A percentile compares a stretch with the other conserved stretches of the same genome.
Conservation (phyloP, 345 rosid species). For the Pelargonium nanum region DNA sequence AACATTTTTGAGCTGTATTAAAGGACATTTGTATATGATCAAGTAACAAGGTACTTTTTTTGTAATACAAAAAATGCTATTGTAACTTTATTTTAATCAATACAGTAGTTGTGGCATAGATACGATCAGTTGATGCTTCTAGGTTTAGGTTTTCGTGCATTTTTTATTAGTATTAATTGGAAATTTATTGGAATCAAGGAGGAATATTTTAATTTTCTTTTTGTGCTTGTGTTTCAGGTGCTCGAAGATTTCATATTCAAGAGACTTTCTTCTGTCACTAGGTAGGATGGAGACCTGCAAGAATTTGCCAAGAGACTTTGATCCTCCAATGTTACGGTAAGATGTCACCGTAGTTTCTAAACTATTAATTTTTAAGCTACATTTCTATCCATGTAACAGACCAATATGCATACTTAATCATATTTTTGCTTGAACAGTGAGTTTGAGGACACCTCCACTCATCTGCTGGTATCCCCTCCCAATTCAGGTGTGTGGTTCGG, state of each 20-base stretch:
- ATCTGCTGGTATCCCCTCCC: background rate
- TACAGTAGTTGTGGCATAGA: too few species aligned
- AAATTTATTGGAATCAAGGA: too few species aligned
- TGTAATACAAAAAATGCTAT: too few species aligned
- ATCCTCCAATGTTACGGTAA: slow-evolving; percentile 26
- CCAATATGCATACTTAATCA: background rate
- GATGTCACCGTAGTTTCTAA: background rate
- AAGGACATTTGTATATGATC: too few species aligned
- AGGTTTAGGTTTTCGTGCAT: slow-evolving; percentile 5
- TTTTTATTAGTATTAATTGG: background rate
- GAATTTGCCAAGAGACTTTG: slow-evolving; percentile 26
- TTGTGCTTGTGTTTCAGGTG: slow-evolving; percentile 1
- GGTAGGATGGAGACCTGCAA: slow-evolving; percentile 29
- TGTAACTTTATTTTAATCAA: too few species aligned
- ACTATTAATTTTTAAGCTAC: background rate
- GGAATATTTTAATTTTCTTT: background rate
- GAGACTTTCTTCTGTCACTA: slow-evolving; percentile 28
- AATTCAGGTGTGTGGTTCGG: slow-evolving; percentile 16
- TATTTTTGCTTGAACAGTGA: slow-evolving; percentile 15
- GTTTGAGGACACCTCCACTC: slow-evolving; percentile 10
- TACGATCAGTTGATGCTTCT: too few species aligned
- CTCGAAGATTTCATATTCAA: slow-evolving; percentile 23
- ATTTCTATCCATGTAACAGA: background rate
- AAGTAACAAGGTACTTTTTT: too few species aligned
- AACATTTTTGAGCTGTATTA: too few species aligned